A percentile compares a stretch with the other conserved stretches of the same genome.
phyloP scores from a whole-genome alignment of 257 asterid genomes.

The Solanum piurae region DNA sequence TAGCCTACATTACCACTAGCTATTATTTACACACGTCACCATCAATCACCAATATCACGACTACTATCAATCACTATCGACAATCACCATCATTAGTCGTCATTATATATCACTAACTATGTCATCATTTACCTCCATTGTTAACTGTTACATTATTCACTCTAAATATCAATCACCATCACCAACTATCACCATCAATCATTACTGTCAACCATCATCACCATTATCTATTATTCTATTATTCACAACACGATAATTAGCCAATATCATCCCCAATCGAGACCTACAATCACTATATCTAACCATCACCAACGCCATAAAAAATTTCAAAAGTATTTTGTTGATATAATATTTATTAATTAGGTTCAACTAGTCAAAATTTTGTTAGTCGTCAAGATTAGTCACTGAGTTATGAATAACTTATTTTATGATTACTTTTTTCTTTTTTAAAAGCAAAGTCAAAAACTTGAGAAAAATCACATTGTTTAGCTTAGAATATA shows the following conservation, averaged over 20 bases:
- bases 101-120: not conserved
- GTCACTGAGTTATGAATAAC: not conserved
- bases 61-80: not conserved
- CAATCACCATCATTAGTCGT: not conserved
- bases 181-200: not conserved
- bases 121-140: not conserved
- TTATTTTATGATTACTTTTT: not conserved
- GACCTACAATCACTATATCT: not conserved
- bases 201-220: not conserved
- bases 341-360: not conserved
- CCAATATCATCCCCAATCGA: not conserved
- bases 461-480: not conserved
- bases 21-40: not conserved
- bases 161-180: not conserved
- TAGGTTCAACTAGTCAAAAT: not conserved
- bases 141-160: not conserved
- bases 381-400: not conserved
- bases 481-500: not conserved
- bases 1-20: too few species aligned
- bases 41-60: not conserved
- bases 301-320: not conserved
- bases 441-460: not conserved
- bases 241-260: not conserved
- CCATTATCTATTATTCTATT: not conserved
- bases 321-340: not conserved